Conservation (phyloP, 139 green algal genomes). For the Ulvella scutata region DNA sequence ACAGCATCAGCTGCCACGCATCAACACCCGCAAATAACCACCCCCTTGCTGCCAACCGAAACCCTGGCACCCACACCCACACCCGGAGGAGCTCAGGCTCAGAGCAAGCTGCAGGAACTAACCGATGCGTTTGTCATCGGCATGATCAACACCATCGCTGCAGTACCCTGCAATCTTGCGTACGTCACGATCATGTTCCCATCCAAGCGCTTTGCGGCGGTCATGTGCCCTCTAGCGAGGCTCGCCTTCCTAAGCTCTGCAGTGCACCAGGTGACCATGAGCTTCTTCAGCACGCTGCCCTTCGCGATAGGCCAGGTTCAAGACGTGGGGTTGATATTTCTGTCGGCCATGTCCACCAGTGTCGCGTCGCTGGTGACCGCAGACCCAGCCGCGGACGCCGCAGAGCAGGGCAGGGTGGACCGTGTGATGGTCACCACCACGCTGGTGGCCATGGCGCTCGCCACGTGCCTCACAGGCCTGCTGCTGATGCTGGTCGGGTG, state of each 20-base stretch:
- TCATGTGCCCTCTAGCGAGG: constrained; percentile 33
- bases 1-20: too few species aligned
- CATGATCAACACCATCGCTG: neutral
- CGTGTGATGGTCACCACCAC: constrained; percentile 34
- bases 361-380: constrained; percentile 21
- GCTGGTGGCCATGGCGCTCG: constrained; percentile 35
- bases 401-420: neutral
- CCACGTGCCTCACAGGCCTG: constrained; percentile 45
- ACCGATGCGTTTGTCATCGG: neutral
- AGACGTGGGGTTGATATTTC: constrained; percentile 67
- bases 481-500: constrained; percentile 42
- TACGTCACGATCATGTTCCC: constrained; percentile 1
- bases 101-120: too few species aligned
- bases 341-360: constrained; percentile 48
- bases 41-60: too few species aligned
- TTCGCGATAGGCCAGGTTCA: constrained; percentile 62
- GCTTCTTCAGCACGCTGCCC: constrained; percentile 26
- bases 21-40: too few species aligned
- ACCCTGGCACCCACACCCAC: too few species aligned
- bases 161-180: constrained; percentile 5
- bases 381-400: constrained; percentile 4
- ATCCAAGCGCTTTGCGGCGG: constrained; percentile 20
- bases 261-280: constrained; percentile 57
- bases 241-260: constrained; percentile 42
- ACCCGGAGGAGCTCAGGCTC: too few species aligned